phyloP scores from a whole-genome alignment of 2,329 filamentous ascomycete species.

The Colletotrichum spinosum region DNA sequence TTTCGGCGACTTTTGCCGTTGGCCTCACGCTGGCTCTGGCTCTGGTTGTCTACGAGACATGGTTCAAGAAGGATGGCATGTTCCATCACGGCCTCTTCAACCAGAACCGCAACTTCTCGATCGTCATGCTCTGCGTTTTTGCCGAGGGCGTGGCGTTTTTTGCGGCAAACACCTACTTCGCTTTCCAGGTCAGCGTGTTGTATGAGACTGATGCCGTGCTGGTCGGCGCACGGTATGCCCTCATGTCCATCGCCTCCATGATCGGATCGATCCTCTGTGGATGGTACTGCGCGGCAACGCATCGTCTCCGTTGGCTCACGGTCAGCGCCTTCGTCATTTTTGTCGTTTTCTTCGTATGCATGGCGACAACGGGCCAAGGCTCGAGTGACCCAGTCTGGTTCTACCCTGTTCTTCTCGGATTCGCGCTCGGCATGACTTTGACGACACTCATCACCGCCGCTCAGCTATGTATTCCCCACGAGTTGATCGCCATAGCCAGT shows the following conservation, averaged over 20 bases:
- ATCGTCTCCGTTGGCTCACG: constrained; percentile 43
- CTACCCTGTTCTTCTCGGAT: constrained; percentile 50
- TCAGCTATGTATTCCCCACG: constrained; percentile 51
- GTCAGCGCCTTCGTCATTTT: constrained; percentile 43
- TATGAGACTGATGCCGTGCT: constrained; percentile 51
- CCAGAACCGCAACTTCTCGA: constrained; percentile 49
- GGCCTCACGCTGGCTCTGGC: constrained; percentile 41
- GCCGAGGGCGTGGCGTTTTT: constrained; percentile 53
- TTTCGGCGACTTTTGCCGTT: constrained; percentile 50
- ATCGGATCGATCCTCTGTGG: constrained; percentile 46
- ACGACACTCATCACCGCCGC: constrained; percentile 50
- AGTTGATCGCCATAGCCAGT: constrained; percentile 51
- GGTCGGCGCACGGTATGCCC: constrained; percentile 47
- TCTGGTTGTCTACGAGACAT: constrained; percentile 49
- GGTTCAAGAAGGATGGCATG: constrained; percentile 52
- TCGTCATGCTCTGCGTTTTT: constrained; percentile 50
- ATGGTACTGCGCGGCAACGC: constrained; percentile 45
- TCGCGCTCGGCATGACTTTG: constrained; percentile 49
- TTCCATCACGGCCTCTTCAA: constrained; percentile 54
- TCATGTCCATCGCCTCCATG: constrained; percentile 47
- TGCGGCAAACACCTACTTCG: constrained; percentile 55
- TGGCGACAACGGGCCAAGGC: constrained; percentile 46
- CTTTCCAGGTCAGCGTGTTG: constrained; percentile 50
- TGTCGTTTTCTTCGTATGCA: constrained; percentile 48
- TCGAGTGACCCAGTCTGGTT: constrained; percentile 47